phyloP scores from a whole-genome alignment of 768 basidiomycete genomes.

The Mycena alexandri region DNA sequence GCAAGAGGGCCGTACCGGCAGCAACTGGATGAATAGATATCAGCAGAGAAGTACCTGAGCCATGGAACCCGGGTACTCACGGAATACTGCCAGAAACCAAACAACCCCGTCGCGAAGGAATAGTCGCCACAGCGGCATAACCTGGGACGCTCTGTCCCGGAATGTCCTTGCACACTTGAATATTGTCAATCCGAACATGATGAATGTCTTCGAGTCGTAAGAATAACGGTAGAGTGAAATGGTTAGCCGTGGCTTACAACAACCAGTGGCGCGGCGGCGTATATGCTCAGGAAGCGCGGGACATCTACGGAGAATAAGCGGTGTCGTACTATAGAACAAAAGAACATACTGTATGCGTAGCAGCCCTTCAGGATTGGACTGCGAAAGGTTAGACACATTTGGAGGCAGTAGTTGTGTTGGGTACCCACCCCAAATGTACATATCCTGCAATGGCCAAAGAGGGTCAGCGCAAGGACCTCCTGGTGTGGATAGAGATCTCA shows the following conservation, averaged over 20 bases:
- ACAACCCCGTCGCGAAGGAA: conserved; percentile 10
- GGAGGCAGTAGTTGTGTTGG: too few relatives aligned
- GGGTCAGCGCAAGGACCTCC: too few relatives aligned
- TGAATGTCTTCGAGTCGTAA: neutral
- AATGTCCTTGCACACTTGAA: neutral
- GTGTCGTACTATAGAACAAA: neutral
- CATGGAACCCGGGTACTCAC: neutral
- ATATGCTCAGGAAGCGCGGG: neutral
- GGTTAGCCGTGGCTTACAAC: neutral
- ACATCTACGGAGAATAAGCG: neutral
- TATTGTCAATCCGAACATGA: conserved; percentile 9
- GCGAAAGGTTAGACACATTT: neutral
- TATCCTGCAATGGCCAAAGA: neutral
- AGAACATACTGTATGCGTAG: conserved; percentile 5
- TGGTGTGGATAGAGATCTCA: neutral
- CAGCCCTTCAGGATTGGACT: conserved; percentile 7
- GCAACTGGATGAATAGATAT: neutral
- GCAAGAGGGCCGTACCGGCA: too few relatives aligned
- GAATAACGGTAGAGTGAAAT: neutral
- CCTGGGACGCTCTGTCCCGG: neutral
- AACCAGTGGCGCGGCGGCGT: neutral
- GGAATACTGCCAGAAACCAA: conserved; percentile 6
- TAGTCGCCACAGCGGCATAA: conserved; percentile 1
- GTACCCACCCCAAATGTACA: neutral
- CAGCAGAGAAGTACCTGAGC: too few relatives aligned